Percentiles rank a stretch among this genome's conserved stretches.
Evolutionary conservation across 495 filamentous ascomycete genomes (phyloP).

Genomic region (Daldinia caldariorum): DNA sequence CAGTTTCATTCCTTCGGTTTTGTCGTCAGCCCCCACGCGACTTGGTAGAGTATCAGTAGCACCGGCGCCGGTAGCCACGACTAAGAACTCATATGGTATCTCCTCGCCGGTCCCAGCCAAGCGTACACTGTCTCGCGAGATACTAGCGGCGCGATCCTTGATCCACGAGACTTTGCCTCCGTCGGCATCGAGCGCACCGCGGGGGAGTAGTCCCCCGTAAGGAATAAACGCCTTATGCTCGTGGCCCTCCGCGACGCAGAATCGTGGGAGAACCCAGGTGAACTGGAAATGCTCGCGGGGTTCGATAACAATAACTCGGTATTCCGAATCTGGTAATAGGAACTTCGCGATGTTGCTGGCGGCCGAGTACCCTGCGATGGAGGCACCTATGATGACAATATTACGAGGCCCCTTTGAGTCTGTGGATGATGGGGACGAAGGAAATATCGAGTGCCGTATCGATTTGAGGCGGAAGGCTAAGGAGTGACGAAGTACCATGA

Average conservation of each 20-base stretch:
- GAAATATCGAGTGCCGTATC: conserved; percentile 29
- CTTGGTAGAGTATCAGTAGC: conserved; percentile 63
- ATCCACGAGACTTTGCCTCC: conserved; percentile 50
- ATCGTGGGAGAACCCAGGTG: conserved; percentile 63
- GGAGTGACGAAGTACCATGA: conserved; percentile 33
- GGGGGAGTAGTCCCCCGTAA: conserved; percentile 50
- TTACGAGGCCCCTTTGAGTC: conserved; percentile 48
- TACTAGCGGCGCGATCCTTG: conserved; percentile 46
- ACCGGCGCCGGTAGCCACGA: conserved; percentile 61
- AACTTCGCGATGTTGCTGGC: conserved; percentile 57
- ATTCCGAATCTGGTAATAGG: conserved; percentile 57
- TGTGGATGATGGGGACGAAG: conserved; percentile 27
- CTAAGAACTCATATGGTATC: conserved; percentile 66
- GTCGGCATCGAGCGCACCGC: conserved; percentile 31
- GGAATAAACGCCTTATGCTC: conserved; percentile 63
- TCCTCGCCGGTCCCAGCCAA: conserved; percentile 46
- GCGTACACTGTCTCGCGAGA: conserved; percentile 39
- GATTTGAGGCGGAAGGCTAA: conserved; percentile 38
- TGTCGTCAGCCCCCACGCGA: conserved; percentile 56
- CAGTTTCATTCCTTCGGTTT: conserved; percentile 59
- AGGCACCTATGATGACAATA: conserved; percentile 66
- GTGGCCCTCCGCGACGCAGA: conserved; percentile 54
- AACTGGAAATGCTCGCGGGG: conserved; percentile 69
- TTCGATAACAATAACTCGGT: conserved; percentile 65
- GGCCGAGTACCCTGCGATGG: conserved; percentile 62